A percentile compares a stretch with the other conserved stretches of the same genome.
phyloP scores from a whole-genome alignment of 2,329 filamentous ascomycete genomes.

The Talaromyces albobiverticillius region DNA sequence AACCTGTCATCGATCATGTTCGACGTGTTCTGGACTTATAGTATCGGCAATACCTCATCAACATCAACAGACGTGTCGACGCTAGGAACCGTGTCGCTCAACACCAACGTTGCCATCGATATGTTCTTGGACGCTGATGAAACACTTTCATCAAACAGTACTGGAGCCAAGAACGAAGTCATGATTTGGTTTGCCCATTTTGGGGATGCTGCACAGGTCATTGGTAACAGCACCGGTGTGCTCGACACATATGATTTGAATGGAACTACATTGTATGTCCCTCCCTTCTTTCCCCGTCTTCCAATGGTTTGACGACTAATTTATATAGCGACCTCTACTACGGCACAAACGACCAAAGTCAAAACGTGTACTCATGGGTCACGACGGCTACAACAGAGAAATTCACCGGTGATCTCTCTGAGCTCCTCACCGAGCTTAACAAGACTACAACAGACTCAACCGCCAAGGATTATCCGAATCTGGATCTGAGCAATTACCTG shows the following conservation, averaged over 20 bases:
- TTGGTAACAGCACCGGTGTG: conserved; percentile 39
- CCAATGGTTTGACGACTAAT: too few relatives aligned
- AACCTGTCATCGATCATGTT: conserved; percentile 42
- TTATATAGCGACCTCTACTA: conserved; percentile 3
- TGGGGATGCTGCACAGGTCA: conserved; percentile 47
- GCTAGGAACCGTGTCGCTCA: conserved; percentile 39
- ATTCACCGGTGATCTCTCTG: conserved; percentile 49
- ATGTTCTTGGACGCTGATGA: conserved; percentile 55
- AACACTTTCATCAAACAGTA: conserved; percentile 38
- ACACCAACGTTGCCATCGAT: conserved; percentile 58
- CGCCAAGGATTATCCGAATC: conserved; percentile 37
- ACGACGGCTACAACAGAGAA: conserved; percentile 32
- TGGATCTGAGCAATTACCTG: conserved; percentile 41
- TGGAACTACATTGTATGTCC: conserved; percentile 24
- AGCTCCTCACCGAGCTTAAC: conserved; percentile 37
- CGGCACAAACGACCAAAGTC: neutral
- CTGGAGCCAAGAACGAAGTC: conserved; percentile 47
- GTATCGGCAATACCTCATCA: conserved; percentile 42
- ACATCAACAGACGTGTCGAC: conserved; percentile 33
- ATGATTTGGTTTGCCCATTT: conserved; percentile 57
- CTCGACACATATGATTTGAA: conserved; percentile 38
- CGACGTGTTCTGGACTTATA: conserved; percentile 52
- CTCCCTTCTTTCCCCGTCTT: neutral
- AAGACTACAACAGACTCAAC: conserved; percentile 26
- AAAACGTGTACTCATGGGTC: conserved; percentile 51